Evolutionary conservation across 2,329 filamentous ascomycete genomes (phyloP).

Genomic region (Macrophomina tecta): DNA sequence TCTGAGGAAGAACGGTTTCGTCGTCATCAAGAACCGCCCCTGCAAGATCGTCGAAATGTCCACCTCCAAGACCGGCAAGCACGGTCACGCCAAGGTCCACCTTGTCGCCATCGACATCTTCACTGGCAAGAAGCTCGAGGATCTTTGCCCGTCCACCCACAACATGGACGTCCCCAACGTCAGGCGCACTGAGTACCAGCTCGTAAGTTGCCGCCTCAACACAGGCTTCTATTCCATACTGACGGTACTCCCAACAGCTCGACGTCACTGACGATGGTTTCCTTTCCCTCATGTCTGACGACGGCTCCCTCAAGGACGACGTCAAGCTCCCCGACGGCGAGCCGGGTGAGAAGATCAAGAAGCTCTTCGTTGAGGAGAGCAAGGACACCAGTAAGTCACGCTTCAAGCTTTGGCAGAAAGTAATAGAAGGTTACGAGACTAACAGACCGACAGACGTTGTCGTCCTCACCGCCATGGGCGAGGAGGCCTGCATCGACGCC

Average conservation of each 20-base stretch:
- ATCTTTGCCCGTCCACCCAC: constrained; percentile 96
- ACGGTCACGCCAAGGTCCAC: constrained; percentile 99
- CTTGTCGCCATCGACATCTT: constrained; percentile 98
- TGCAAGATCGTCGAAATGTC: constrained; percentile 99
- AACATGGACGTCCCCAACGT: constrained; percentile 99
- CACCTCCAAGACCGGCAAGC: constrained; percentile 99
- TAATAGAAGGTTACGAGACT: constrained; percentile 16
- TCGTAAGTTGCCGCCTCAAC: constrained; percentile 68
- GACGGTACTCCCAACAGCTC: constrained; percentile 63
- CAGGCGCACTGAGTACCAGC: constrained; percentile 86
- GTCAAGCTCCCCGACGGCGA: constrained; percentile 92
- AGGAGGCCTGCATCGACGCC: constrained; percentile 88
- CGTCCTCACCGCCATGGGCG: constrained; percentile 93
- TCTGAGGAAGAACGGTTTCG: constrained; percentile 98
- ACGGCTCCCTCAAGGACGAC: constrained; percentile 90
- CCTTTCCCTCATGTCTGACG: constrained; percentile 90
- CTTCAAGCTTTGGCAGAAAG: neutral
- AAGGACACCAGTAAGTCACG: constrained; percentile 87
- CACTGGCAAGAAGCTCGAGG: constrained; percentile 99
- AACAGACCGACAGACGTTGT: constrained; percentile 73
- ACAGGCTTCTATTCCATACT: constrained; percentile 18
- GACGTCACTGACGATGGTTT: constrained; percentile 93
- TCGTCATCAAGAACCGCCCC: constrained; percentile 97
- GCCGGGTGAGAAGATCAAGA: constrained; percentile 82
- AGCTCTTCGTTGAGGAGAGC: constrained; percentile 79